These are phyloP conservation scores for Hypoxylon sp. DNA, from an alignment of 2,329 filamentous ascomycete species.

Conservation along the genomic window DNA sequence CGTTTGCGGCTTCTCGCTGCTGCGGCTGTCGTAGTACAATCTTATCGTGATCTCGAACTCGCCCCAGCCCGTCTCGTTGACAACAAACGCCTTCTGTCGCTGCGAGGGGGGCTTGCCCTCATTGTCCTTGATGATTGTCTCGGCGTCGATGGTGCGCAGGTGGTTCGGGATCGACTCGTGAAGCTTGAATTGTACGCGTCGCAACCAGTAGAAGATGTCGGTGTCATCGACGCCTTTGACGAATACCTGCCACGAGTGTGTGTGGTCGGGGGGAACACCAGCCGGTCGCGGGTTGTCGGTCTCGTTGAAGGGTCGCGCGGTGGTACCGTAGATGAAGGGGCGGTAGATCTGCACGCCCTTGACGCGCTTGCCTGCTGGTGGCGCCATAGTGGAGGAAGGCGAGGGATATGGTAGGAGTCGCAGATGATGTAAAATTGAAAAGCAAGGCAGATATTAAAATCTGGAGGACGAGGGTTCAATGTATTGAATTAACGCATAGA, in stretches of 20 bases:
- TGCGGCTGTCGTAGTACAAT: slow-evolving; percentile 90
- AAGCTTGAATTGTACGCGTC: slow-evolving; percentile 97
- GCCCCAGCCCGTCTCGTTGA: slow-evolving; percentile 95
- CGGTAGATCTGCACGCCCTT: slow-evolving; percentile 75
- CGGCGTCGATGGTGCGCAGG: slow-evolving; percentile 73
- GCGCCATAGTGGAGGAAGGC: slow-evolving; percentile 63
- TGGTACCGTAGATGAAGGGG: slow-evolving; percentile 81
- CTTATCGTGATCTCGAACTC: slow-evolving; percentile 98
- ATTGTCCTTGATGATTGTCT: slow-evolving; percentile 52
- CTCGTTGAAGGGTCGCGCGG: slow-evolving; percentile 83
- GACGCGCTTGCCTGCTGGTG: slow-evolving; percentile 72
- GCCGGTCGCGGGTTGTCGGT: slow-evolving; percentile 81
- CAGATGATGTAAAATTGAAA: neutral
- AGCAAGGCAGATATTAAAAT: neutral
- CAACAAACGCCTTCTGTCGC: slow-evolving; percentile 73
- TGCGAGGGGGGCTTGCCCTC: slow-evolving; percentile 59
- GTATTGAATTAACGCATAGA: neutral
- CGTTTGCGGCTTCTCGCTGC: slow-evolving; percentile 94
- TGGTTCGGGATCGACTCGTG: slow-evolving; percentile 97
- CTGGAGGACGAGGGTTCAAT: neutral
- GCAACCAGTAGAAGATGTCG: slow-evolving; percentile 94
- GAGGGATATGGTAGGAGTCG: neutral
- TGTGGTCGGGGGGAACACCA: slow-evolving; percentile 88
- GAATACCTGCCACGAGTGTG: slow-evolving; percentile 96
- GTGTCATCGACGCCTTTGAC: slow-evolving; percentile 90